phyloP scores from a whole-genome alignment of 441 rosid species.

The Populus hybrid region DNA sequence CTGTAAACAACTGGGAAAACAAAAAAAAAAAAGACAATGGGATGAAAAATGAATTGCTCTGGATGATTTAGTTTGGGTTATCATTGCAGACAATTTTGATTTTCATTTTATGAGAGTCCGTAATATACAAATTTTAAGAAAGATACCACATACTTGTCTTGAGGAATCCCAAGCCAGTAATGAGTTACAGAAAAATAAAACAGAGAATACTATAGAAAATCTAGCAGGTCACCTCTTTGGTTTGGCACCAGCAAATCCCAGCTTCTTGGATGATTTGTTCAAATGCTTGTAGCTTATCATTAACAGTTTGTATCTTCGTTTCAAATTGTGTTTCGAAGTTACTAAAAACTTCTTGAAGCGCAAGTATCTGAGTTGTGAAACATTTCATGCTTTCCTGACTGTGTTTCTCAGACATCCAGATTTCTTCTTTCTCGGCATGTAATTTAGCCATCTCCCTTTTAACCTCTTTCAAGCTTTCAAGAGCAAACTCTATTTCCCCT shows the following conservation, averaged over 20 bases:
- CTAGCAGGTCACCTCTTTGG: slow-evolving; percentile 52
- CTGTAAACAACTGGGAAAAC: neutral
- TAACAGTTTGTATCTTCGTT: slow-evolving; percentile 39
- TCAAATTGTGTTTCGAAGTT: slow-evolving; percentile 55
- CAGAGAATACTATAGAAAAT: slow-evolving; percentile 1
- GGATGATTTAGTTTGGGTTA: neutral
- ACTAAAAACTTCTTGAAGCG: slow-evolving; percentile 46
- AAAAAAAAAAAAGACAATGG: neutral
- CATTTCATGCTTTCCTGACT: slow-evolving; percentile 48
- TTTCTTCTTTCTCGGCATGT: slow-evolving; percentile 62
- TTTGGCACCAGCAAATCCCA: slow-evolving; percentile 39
- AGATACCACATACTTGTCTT: neutral
- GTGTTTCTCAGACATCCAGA: slow-evolving; percentile 48
- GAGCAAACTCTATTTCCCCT: slow-evolving; percentile 81
- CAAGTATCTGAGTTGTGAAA: slow-evolving; percentile 46
- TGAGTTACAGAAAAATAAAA: neutral
- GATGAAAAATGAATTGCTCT: neutral
- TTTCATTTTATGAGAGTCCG: neutral
- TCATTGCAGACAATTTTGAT: neutral
- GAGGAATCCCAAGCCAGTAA: slow-evolving; percentile 1
- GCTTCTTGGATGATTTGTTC: slow-evolving; percentile 44
- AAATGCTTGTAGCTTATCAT: slow-evolving; percentile 46
- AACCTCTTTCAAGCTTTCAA: slow-evolving; percentile 71
- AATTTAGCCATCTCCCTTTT: slow-evolving; percentile 68
- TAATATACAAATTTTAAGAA: neutral